phyloP scores from a whole-genome alignment of 2,329 filamentous ascomycete species.

The Alternaria tenuissima region DNA sequence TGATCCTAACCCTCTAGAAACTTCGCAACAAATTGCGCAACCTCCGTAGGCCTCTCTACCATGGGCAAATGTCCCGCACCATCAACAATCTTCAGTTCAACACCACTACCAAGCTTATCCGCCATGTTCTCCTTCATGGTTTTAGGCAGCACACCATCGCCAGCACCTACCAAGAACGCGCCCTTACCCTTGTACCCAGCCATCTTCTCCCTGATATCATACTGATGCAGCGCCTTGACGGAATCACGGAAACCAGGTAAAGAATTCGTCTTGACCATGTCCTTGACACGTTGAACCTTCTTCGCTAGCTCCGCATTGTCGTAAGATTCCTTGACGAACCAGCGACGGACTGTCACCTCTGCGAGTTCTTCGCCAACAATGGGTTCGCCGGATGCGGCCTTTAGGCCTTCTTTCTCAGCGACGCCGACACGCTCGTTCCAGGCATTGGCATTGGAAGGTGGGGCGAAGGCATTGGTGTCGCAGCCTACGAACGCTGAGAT shows the following conservation, averaged over 20 bases:
- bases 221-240: slow-evolving; percentile 75
- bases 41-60: slow-evolving; percentile 75
- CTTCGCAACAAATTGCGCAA: slow-evolving; percentile 68
- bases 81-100: slow-evolving; percentile 71
- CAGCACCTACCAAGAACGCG: slow-evolving; percentile 75
- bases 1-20: slow-evolving; percentile 52
- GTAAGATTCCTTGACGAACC: slow-evolving; percentile 73
- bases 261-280: slow-evolving; percentile 74
- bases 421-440: slow-evolving; percentile 80
- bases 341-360: slow-evolving; percentile 74
- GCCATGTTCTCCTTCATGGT: slow-evolving; percentile 80
- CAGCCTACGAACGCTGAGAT: slow-evolving; percentile 73
- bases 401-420: slow-evolving; percentile 64
- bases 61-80: slow-evolving; percentile 83
- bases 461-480: slow-evolving; percentile 79
- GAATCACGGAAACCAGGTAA: slow-evolving; percentile 73
- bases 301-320: slow-evolving; percentile 58
- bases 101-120: slow-evolving; percentile 53
- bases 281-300: slow-evolving; percentile 66
- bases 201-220: slow-evolving; percentile 70
- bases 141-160: slow-evolving; percentile 77
- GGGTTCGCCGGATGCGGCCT: slow-evolving; percentile 52
- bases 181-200: slow-evolving; percentile 64
- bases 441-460: slow-evolving; percentile 75
- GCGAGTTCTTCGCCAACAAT: slow-evolving; percentile 73